Base-by-base conservation (phyloP, 495 filamentous ascomycete species). In the Daldinia decipiens region DNA sequence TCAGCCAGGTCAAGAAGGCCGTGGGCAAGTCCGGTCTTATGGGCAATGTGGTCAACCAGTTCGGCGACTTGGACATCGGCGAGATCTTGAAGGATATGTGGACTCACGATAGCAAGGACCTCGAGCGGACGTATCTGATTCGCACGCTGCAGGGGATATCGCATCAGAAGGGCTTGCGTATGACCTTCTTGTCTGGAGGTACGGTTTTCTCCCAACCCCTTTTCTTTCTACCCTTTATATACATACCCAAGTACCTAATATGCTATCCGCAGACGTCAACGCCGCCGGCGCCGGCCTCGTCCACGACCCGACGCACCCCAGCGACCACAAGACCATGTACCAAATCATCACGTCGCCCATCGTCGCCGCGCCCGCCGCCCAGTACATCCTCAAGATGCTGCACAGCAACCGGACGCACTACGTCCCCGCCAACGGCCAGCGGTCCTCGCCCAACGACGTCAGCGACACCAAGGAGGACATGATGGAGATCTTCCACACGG, bases 321-420 rank as follows among this genome's bases (percentile, higher is more conserved):
- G 84, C 19, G 94, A 97, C 81, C 94, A 99, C 84, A 99, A 99
- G 81, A 98, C 95, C 12, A 99, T 99, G 95, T 99, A 97, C 82
- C 95, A 99, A 75, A 87, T 99, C 73, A 97, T 99, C 76, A 87
- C 93, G 13, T 93, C 93, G 4, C 89, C 93, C 32, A 91, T 98
- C 72, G 95, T 98, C 62, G 96, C 97, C 64, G 91, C 90, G 0
- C 94, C 96, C 0, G 91, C 92, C 0, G 86, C 91, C 19, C 86
- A 86, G 47, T 96, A 97, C 80, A 88, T 99, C 40, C 84, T 98
- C 65, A 95, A 95, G 73, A 87, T 98, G 76, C 90, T 99, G 13
- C 93, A 98, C 84, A 91, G 89, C 83, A 93, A 92, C 82, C 96
- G 94, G 76, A 86, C 90, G 6, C 87, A 98, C 32, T 99, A 98